Conservation (phyloP, 257 asterid species). For the Echium plantagineum region DNA sequence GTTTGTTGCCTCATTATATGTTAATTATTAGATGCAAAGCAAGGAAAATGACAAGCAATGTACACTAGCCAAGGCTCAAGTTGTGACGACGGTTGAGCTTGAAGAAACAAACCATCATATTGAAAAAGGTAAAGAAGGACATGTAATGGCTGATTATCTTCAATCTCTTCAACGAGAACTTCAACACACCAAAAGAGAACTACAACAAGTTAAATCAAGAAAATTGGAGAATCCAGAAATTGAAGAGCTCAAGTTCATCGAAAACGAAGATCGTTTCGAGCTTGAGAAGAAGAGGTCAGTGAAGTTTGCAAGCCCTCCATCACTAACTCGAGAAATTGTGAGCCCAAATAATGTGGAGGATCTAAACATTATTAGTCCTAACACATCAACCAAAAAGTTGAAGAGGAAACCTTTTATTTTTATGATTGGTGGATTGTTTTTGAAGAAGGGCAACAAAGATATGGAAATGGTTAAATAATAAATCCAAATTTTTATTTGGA, state of each 20-base stretch:
- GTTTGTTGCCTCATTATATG: background rate
- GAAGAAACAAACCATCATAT: constrained; percentile 47
- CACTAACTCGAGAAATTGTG: constrained; percentile 33
- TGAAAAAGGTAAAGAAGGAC: constrained; percentile 39
- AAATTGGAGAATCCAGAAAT: constrained; percentile 26
- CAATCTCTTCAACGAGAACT: constrained; percentile 47
- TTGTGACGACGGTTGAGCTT: constrained; percentile 26
- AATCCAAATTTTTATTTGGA: background rate
- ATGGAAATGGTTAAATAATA: background rate
- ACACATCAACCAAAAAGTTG: constrained; percentile 23
- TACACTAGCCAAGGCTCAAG: constrained; percentile 11
- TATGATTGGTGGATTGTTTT: constrained; percentile 40
- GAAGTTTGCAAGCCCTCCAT: constrained; percentile 67
- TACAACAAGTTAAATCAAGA: constrained; percentile 35
- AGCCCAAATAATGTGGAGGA: constrained; percentile 16
- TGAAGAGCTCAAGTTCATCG: constrained; percentile 57
- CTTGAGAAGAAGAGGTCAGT: constrained; percentile 58
- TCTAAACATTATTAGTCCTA: constrained; percentile 5
- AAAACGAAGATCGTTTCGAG: constrained; percentile 15
- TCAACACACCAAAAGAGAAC: constrained; percentile 56
- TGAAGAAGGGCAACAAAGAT: constrained; percentile 27
- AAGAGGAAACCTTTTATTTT: constrained; percentile 57
- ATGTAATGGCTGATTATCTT: constrained; percentile 41
- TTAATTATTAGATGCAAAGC: constrained; percentile 21
- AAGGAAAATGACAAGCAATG: constrained; percentile 14